Evolutionary conservation across 2,329 filamentous ascomycete species (phyloP).

Genomic region (Pseudogymnoascus sp.): DNA sequence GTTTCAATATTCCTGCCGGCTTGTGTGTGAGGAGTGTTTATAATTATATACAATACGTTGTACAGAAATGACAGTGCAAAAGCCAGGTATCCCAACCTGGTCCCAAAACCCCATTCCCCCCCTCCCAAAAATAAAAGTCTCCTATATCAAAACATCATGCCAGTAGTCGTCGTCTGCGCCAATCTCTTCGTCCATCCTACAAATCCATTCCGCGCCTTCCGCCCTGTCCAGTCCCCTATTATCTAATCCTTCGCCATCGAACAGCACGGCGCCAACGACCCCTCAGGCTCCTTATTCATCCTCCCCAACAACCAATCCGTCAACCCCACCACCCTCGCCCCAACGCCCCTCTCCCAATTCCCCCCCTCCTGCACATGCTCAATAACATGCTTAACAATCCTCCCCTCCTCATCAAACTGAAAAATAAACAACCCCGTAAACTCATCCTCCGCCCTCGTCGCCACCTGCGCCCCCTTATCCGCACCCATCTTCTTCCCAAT

Average conservation of each 20-base stretch:
- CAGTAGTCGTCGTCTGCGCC: neutral
- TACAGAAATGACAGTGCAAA: neutral
- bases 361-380: constrained; percentile 81
- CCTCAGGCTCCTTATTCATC: constrained; percentile 40
- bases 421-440: constrained; percentile 93
- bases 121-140: too few species aligned
- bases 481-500: constrained; percentile 42
- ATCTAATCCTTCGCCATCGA: neutral
- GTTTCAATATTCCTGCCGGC: neutral
- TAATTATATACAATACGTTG: neutral
- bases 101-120: neutral
- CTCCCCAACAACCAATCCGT: constrained; percentile 92
- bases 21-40: neutral
- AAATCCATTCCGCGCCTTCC: neutral
- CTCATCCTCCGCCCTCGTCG: constrained; percentile 46
- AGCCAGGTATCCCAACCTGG: neutral
- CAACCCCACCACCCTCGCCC: constrained; percentile 76
- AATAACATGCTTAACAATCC: constrained; percentile 81
- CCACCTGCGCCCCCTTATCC: constrained; percentile 45
- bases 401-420: constrained; percentile 81
- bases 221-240: neutral
- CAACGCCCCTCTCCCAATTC: constrained; percentile 71
- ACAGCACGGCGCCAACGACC: constrained; percentile 17
- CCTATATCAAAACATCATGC: neutral
- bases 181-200: neutral